Percentiles rank a stretch among this genome's conserved stretches.
phyloP scores from a whole-genome alignment of 1,139 yeast species.

The Candida sojae region DNA sequence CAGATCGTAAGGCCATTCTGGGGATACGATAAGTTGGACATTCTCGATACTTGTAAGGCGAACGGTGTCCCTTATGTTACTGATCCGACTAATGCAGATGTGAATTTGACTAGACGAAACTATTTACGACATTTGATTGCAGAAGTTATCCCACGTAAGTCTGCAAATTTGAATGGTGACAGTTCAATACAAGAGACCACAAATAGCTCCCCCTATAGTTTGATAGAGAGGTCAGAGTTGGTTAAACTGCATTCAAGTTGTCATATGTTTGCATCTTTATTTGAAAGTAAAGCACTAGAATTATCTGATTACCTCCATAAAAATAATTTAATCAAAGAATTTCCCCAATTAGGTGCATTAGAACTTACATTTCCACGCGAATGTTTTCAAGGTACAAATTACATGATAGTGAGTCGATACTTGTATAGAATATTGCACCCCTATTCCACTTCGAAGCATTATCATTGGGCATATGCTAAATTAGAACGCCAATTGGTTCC shows the following conservation, averaged over 20 bases:
- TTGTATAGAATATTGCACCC: constrained; percentile 34
- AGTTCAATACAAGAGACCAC: background rate
- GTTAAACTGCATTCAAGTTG: constrained; percentile 18
- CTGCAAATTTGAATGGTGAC: background rate
- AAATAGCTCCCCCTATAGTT: constrained; percentile 14
- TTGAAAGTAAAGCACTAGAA: constrained; percentile 15
- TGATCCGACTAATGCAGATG: constrained; percentile 63
- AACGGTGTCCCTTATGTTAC: constrained; percentile 60
- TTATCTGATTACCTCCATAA: constrained; percentile 10
- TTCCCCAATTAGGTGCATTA: constrained; percentile 12
- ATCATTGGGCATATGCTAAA: constrained; percentile 49
- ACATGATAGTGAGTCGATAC: constrained; percentile 30
- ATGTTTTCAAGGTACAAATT: constrained; percentile 7
- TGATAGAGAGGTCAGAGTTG: constrained; percentile 18
- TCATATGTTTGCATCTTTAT: constrained; percentile 14
- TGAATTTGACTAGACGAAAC: constrained; percentile 57
- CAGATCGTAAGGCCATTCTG: constrained; percentile 57
- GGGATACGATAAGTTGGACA: constrained; percentile 39
- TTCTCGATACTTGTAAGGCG: constrained; percentile 46
- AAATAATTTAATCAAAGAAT: constrained; percentile 5
- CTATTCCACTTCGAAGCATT: constrained; percentile 42
- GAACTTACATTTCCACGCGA: constrained; percentile 10
- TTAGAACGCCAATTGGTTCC: constrained; percentile 38
- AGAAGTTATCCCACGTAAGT: constrained; percentile 24
- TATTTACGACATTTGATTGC: constrained; percentile 36